phyloP scores from a whole-genome alignment of 1,284 basidiomycete species.

The Puccinia hordei region DNA sequence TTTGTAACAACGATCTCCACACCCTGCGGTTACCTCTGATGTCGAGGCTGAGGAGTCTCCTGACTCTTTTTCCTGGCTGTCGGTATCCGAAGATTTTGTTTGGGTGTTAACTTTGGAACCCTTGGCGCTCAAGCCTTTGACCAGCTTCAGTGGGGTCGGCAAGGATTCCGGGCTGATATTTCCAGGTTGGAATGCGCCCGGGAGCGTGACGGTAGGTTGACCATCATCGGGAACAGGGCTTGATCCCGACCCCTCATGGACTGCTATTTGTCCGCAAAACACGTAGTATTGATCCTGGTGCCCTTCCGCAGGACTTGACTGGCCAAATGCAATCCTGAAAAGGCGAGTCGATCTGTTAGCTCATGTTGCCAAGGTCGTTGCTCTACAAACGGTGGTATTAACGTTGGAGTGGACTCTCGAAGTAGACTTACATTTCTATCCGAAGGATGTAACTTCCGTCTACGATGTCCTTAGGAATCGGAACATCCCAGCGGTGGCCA shows the following conservation, averaged over 20 bases:
- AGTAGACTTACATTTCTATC: slow-evolving; percentile 34
- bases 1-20: slow-evolving; percentile 33
- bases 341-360: background rate
- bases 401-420: background rate
- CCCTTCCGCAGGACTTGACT: slow-evolving; percentile 40
- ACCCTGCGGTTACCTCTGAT: background rate
- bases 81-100: background rate
- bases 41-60: background rate
- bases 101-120: background rate
- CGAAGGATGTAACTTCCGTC: slow-evolving; percentile 46
- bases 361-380: background rate
- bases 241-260: slow-evolving; percentile 15
- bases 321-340: slow-evolving; percentile 38
- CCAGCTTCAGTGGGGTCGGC: slow-evolving; percentile 2
- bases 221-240: slow-evolving; percentile 24
- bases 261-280: slow-evolving; percentile 46
- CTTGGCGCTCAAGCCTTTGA: background rate
- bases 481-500: slow-evolving; percentile 38
- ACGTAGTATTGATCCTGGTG: slow-evolving; percentile 52
- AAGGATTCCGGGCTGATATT: slow-evolving; percentile 36
- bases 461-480: slow-evolving; percentile 39
- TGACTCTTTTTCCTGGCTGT: background rate
- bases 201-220: slow-evolving; percentile 26
- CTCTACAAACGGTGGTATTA: background rate
- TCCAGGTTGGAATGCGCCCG: slow-evolving; percentile 31